A percentile compares a stretch with the other conserved stretches of the same genome.
phyloP scores from a whole-genome alignment of 2,329 filamentous ascomycete species.

The Scedosporium aurantiacum region DNA sequence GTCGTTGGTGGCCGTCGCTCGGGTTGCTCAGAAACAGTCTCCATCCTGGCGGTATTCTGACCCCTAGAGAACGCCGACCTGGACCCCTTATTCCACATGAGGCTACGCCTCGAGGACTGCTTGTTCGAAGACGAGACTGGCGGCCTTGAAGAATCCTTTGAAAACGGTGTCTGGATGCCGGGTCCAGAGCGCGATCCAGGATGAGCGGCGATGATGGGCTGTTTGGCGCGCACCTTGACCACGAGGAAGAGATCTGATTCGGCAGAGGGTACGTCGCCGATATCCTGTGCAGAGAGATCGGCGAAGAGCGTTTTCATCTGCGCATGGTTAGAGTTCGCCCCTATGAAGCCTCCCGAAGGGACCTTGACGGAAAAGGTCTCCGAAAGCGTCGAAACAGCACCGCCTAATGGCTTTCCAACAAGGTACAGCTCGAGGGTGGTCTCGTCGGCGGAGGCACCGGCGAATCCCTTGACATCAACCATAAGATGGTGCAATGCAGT shows the following conservation, averaged over 20 bases:
- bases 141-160: slow-evolving; percentile 35
- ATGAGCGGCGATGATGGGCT: slow-evolving; percentile 34
- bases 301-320: slow-evolving; percentile 79
- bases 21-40: slow-evolving; percentile 43
- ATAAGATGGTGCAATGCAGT: slow-evolving; percentile 70
- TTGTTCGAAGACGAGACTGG: slow-evolving; percentile 32
- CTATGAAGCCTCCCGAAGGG: slow-evolving; percentile 60
- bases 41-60: slow-evolving; percentile 36
- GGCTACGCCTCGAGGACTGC: slow-evolving; percentile 47
- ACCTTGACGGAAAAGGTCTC: slow-evolving; percentile 76
- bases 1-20: slow-evolving; percentile 27
- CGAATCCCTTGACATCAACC: slow-evolving; percentile 73
- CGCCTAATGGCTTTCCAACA: slow-evolving; percentile 57
- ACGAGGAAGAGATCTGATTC: slow-evolving; percentile 73
- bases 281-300: slow-evolving; percentile 69
- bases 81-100: slow-evolving; percentile 60
- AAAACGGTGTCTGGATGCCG: slow-evolving; percentile 26
- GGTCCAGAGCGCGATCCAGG: slow-evolving; percentile 42
- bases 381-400: slow-evolving; percentile 56
- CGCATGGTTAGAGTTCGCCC: slow-evolving; percentile 50
- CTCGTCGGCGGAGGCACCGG: slow-evolving; percentile 63
- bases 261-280: slow-evolving; percentile 48
- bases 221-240: slow-evolving; percentile 60
- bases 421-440: slow-evolving; percentile 70
- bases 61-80: slow-evolving; percentile 44